phyloP scores from a whole-genome alignment of 176 grass and related monocot genomes.

The Carex littledalei region DNA sequence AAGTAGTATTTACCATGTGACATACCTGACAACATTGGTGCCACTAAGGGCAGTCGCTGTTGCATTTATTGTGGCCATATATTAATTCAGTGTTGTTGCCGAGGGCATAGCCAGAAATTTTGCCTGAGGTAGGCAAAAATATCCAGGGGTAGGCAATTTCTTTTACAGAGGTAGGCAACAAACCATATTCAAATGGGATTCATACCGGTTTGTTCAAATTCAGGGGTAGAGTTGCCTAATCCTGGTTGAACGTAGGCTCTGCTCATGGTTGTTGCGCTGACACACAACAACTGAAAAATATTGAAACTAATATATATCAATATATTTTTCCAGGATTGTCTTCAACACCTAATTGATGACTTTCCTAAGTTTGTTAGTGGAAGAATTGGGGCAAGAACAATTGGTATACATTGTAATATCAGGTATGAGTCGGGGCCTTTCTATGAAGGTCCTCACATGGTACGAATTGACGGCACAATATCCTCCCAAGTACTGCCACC shows the following conservation, averaged over 20 bases:
- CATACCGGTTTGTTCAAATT: too few relatives aligned
- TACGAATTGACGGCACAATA: conserved; percentile 1
- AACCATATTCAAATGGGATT: too few relatives aligned
- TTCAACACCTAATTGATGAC: neutral
- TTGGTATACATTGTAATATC: conserved; percentile 39
- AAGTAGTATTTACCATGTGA: neutral
- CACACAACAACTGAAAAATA: neutral
- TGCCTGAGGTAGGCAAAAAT: too few relatives aligned
- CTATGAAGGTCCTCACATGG: conserved; percentile 21
- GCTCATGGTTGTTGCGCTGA: too few relatives aligned
- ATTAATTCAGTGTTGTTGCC: neutral
- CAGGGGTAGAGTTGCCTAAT: too few relatives aligned
- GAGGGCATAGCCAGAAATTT: too few relatives aligned
- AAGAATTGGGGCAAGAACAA: conserved; percentile 29
- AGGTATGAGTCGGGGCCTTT: conserved; percentile 36
- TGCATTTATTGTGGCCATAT: neutral
- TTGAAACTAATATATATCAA: neutral
- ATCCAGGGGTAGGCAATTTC: too few relatives aligned
- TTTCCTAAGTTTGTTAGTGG: neutral
- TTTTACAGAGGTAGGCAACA: too few relatives aligned
- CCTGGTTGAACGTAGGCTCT: too few relatives aligned
- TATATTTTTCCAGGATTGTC: conserved; percentile 20
- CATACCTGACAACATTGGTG: too few relatives aligned
- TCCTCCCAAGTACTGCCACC: neutral
- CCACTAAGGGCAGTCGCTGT: too few relatives aligned